Evolutionary conservation across 2,329 filamentous ascomycete genomes (phyloP).

Genomic region (Fusarium nodosum): DNA sequence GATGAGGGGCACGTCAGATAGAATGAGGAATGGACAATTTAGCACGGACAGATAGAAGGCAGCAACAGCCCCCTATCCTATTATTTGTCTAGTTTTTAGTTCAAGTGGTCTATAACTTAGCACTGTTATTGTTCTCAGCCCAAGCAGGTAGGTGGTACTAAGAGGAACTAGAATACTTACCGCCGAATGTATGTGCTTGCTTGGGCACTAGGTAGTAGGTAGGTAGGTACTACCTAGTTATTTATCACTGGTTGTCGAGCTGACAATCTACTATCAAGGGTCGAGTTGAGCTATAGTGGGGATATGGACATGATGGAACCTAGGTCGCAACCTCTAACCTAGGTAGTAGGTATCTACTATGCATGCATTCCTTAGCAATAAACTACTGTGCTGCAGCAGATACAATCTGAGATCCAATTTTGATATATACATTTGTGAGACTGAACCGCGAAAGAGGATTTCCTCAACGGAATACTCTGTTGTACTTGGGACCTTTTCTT

Average conservation of each 20-base stretch:
- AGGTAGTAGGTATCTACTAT: too few relatives aligned
- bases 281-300: constrained; percentile 29
- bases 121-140: too few relatives aligned
- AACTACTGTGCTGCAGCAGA: not conserved
- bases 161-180: constrained; percentile 7
- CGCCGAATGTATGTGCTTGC: not conserved
- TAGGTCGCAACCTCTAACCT: not conserved
- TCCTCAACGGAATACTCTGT: too few relatives aligned
- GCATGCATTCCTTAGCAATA: not conserved
- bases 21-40: constrained; percentile 39
- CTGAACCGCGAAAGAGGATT: not conserved
- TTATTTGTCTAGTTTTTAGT: not conserved
- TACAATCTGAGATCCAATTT: not conserved
- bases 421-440: not conserved
- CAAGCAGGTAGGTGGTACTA: not conserved
- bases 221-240: not conserved
- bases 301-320: not conserved
- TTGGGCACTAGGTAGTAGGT: not conserved
- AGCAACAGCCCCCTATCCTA: constrained; percentile 27
- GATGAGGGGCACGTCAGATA: constrained; percentile 47
- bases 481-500: not conserved
- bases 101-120: too few relatives aligned
- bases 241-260: not conserved
- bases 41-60: constrained; percentile 14
- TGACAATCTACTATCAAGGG: not conserved